These are phyloP conservation scores for Neurospora sp. DNA, from an alignment of 495 filamentous ascomycete genomes.

Conservation along the genomic window DNA sequence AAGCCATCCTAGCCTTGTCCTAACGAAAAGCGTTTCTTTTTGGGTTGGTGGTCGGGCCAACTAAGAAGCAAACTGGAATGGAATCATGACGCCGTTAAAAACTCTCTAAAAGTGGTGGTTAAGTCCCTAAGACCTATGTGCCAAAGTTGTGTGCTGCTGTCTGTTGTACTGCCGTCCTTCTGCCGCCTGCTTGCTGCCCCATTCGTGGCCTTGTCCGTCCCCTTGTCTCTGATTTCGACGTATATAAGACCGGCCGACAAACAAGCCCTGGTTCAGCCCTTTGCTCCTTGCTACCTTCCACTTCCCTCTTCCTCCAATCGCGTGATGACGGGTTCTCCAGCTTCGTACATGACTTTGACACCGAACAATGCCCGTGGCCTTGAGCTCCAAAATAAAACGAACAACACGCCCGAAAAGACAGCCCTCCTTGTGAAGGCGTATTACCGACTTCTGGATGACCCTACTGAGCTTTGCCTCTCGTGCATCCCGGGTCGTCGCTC, in stretches of 20 bases:
- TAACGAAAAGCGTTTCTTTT: not conserved
- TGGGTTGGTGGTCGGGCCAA: not conserved
- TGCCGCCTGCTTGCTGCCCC: not conserved
- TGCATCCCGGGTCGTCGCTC: constrained; percentile 34
- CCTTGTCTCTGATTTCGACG: not conserved
- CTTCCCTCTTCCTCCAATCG: not conserved
- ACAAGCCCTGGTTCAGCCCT: not conserved
- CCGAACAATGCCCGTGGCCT: not conserved
- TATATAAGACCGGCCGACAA: not conserved
- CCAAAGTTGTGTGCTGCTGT: not conserved
- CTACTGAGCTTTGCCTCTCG: constrained; percentile 41
- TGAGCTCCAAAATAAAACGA: not conserved
- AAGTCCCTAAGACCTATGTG: not conserved
- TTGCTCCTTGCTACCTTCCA: not conserved
- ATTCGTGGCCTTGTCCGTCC: not conserved
- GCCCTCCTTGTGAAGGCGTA: not conserved
- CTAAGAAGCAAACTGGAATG: not conserved
- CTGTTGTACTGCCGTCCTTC: not conserved
- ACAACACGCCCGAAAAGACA: not conserved
- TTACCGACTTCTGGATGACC: constrained; percentile 34
- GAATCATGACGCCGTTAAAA: not conserved
- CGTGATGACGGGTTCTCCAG: not conserved
- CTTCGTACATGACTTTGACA: not conserved
- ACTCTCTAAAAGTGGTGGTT: not conserved
- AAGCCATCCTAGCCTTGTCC: not conserved